A percentile compares a stretch with the other conserved stretches of the same genome.
Evolutionary conservation across 352 stramenopile genomes (phyloP).

Genomic region (Phytopythium delawarense): DNA sequence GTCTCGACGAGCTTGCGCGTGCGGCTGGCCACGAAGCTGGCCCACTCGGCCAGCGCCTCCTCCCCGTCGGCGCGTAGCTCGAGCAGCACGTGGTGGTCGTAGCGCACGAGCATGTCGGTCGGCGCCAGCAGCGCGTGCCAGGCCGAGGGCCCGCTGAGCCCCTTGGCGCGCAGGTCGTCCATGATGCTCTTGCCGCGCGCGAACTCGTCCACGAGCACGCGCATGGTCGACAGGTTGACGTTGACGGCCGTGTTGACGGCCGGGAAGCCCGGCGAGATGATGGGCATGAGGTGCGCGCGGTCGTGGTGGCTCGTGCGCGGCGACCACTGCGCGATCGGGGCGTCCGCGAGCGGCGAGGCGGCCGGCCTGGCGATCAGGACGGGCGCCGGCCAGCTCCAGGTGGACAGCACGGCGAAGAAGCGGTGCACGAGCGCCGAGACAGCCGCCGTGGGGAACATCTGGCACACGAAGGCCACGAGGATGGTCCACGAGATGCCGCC

Average conservation of each 20-base stretch:
- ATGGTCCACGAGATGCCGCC: conserved; percentile 85
- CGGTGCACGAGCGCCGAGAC: conserved; percentile 67
- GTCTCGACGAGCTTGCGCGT: conserved; percentile 82
- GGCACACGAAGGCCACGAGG: conserved; percentile 80
- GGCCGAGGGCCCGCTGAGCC: conserved; percentile 58
- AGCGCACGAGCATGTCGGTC: conserved; percentile 77
- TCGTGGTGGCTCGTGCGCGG: conserved; percentile 73
- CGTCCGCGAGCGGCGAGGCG: conserved; percentile 24
- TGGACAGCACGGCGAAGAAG: conserved; percentile 74
- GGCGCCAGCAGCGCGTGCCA: conserved; percentile 76
- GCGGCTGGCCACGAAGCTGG: conserved; percentile 76
- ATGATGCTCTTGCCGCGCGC: conserved; percentile 67
- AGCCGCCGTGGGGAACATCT: conserved; percentile 82
- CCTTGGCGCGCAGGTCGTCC: conserved; percentile 60
- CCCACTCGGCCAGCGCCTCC: conserved; percentile 58
- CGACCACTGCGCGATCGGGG: conserved; percentile 57
- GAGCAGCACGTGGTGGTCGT: conserved; percentile 80
- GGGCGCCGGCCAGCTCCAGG: conserved; percentile 81
- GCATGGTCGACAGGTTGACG: conserved; percentile 73
- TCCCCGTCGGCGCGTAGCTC: conserved; percentile 51
- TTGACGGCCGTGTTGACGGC: conserved; percentile 83
- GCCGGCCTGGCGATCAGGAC: conserved; percentile 67
- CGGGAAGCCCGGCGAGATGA: conserved; percentile 83
- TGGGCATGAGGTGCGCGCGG: conserved; percentile 80
- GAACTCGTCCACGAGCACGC: conserved; percentile 75